These are phyloP conservation scores for Myxozyma mucilagina DNA, from an alignment of 805 yeast genomes.

Conservation along the genomic window DNA sequence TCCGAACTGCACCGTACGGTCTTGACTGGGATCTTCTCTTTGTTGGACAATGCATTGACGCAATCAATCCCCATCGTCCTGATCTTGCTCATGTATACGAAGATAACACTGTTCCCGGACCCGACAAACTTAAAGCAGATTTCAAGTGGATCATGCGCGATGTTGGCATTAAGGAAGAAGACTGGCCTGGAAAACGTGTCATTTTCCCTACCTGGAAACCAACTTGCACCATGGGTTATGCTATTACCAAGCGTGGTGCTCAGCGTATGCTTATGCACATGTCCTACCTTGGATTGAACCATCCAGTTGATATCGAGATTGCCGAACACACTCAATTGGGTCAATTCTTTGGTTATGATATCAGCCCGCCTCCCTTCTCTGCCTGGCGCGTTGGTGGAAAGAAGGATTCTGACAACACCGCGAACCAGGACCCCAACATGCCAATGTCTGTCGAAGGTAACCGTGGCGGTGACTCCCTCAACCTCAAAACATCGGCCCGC, in stretches of 20 bases:
- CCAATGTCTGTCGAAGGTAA: constrained; percentile 8
- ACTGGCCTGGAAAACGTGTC: constrained; percentile 11
- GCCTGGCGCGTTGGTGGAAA: constrained; percentile 24
- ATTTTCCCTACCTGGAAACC: constrained; percentile 18
- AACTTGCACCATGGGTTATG: constrained; percentile 26
- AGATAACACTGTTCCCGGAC: constrained; percentile 13
- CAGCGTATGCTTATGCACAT: constrained; percentile 21
- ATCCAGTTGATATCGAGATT: constrained; percentile 21
- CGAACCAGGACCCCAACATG: constrained; percentile 2
- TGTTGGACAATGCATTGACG: constrained; percentile 18
- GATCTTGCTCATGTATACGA: constrained; percentile 15
- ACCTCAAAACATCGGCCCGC: constrained; percentile 10
- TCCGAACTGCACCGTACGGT: constrained; percentile 21
- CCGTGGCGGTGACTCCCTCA: constrained; percentile 1
- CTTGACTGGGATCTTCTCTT: constrained; percentile 26
- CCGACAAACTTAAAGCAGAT: background rate
- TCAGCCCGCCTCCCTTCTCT: constrained; percentile 16
- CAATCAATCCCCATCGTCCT: constrained; percentile 8
- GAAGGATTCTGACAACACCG: constrained; percentile 19
- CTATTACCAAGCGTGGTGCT: constrained; percentile 24
- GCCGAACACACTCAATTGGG: constrained; percentile 14
- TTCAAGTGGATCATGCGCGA: background rate
- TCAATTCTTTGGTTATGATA: constrained; percentile 12
- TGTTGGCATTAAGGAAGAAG: constrained; percentile 6
- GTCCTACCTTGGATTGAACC: constrained; percentile 18